Percentiles rank a stretch among this genome's conserved stretches.
Conservation (phyloP, 805 yeast genomes). For the Millerago galiae region DNA sequence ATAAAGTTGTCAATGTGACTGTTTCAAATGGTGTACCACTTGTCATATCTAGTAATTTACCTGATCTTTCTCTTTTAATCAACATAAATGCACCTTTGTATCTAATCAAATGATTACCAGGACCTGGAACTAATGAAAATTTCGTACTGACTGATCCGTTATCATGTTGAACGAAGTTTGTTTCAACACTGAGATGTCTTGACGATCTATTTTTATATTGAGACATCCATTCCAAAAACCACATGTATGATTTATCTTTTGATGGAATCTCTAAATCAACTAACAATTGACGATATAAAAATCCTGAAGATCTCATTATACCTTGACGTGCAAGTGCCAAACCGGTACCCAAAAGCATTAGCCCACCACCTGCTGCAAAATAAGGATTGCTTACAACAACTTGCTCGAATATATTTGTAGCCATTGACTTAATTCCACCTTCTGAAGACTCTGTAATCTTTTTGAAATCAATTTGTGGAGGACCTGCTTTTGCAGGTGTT, state of each 20-base stretch:
- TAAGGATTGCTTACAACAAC: constrained; percentile 76
- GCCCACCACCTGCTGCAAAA: constrained; percentile 97
- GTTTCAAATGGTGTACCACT: constrained; percentile 95
- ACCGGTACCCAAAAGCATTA: constrained; percentile 91
- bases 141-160: constrained; percentile 86
- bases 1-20: constrained; percentile 85
- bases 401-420: constrained; percentile 38
- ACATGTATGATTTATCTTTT: constrained; percentile 85
- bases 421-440: constrained; percentile 25
- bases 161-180: constrained; percentile 80
- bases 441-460: constrained; percentile 16
- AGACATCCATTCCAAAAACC: constrained; percentile 98
- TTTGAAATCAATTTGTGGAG: constrained; percentile 20
- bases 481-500: constrained; percentile 4
- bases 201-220: constrained; percentile 67
- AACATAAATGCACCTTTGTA: constrained; percentile 86
- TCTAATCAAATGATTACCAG: constrained; percentile 84
- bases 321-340: constrained; percentile 74
- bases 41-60: constrained; percentile 79
- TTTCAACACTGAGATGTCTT: constrained; percentile 86
- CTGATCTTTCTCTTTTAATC: constrained; percentile 86
- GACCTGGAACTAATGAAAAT: constrained; percentile 93
- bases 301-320: constrained; percentile 51
- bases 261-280: constrained; percentile 92
- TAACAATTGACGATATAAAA: constrained; percentile 74